These are phyloP conservation scores for Aquilaria yunnanensis DNA, from an alignment of 345 rosid species.

Conservation along the genomic window DNA sequence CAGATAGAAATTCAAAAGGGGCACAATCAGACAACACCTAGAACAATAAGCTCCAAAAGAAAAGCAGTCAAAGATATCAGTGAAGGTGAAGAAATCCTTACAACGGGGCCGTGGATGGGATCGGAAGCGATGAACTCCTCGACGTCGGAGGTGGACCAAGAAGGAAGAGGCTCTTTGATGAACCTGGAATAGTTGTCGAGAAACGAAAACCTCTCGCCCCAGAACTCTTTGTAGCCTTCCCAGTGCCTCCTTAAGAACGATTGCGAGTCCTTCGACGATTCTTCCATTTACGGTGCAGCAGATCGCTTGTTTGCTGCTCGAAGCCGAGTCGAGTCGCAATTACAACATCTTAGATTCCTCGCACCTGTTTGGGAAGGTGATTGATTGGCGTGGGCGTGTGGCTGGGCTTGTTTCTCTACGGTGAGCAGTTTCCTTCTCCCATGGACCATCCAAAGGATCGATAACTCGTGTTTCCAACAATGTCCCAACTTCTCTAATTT, in stretches of 20 bases:
- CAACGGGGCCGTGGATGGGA: constrained; percentile 76
- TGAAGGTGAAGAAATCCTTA: constrained; percentile 19
- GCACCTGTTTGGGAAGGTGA: too few relatives aligned
- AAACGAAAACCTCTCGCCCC: constrained; percentile 52
- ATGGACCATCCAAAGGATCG: neutral
- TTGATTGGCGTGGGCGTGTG: too few relatives aligned
- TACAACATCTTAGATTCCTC: too few relatives aligned
- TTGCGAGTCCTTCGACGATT: constrained; percentile 20
- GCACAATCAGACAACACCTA: neutral
- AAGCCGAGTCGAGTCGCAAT: too few relatives aligned
- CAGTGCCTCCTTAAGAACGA: constrained; percentile 46
- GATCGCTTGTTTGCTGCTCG: neutral
- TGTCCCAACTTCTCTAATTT: too few relatives aligned
- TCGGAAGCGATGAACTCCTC: constrained; percentile 81
- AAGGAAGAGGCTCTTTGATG: constrained; percentile 50
- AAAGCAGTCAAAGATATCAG: neutral
- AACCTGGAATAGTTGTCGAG: constrained; percentile 54
- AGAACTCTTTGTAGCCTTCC: constrained; percentile 59
- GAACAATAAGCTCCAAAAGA: neutral
- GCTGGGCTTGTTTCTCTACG: neutral
- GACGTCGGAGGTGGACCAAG: constrained; percentile 83
- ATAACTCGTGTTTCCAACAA: too few relatives aligned
- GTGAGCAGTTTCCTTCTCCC: constrained; percentile 3
- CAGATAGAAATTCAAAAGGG: neutral
- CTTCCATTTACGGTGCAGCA: constrained; percentile 28